phyloP scores from a whole-genome alignment of 2,329 filamentous ascomycete species.

The Rhynchosporium agropyri region DNA sequence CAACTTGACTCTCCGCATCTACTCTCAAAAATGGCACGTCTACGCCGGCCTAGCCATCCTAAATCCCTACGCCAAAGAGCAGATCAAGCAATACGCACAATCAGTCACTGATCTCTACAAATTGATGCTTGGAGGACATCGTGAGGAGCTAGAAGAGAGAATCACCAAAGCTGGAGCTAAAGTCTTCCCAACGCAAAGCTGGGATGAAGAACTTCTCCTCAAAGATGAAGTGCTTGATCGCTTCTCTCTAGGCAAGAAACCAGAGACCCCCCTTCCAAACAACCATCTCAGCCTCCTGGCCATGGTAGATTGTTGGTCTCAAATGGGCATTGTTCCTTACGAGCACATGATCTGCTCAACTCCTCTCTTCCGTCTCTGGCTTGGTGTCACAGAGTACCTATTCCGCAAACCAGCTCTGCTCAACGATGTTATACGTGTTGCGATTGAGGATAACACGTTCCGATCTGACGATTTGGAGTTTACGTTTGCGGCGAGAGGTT shows the following conservation, averaged over 20 bases:
- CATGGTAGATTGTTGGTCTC: conserved; percentile 99
- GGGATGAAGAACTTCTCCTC: conserved; percentile 68
- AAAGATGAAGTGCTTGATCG: conserved; percentile 81
- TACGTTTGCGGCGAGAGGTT: conserved; percentile 92
- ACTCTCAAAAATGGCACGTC: conserved; percentile 99
- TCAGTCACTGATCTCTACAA: conserved; percentile 95
- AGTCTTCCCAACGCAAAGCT: conserved; percentile 62
- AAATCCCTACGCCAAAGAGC: conserved; percentile 87
- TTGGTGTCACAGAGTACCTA: conserved; percentile 95
- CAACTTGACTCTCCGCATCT: conserved; percentile 96
- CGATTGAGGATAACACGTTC: conserved; percentile 87
- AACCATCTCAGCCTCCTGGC: conserved; percentile 92
- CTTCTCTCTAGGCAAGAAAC: conserved; percentile 78
- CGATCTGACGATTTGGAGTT: conserved; percentile 96
- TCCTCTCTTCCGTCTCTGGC: conserved; percentile 92
- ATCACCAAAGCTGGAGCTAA: conserved; percentile 79
- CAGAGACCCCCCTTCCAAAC: conserved; percentile 67
- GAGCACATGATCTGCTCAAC: conserved; percentile 99
- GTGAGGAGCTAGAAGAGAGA: conserved; percentile 70
- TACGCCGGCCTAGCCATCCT: conserved; percentile 97
- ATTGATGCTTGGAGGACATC: conserved; percentile 87
- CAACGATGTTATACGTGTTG: conserved; percentile 82
- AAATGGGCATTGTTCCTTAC: conserved; percentile 90
- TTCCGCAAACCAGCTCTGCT: conserved; percentile 83
- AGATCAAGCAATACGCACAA: conserved; percentile 92